Percentiles rank a stretch among this genome's conserved stretches.
Evolutionary conservation across 352 stramenopile genomes (phyloP).

Genomic region (Peronospora farinosa): DNA sequence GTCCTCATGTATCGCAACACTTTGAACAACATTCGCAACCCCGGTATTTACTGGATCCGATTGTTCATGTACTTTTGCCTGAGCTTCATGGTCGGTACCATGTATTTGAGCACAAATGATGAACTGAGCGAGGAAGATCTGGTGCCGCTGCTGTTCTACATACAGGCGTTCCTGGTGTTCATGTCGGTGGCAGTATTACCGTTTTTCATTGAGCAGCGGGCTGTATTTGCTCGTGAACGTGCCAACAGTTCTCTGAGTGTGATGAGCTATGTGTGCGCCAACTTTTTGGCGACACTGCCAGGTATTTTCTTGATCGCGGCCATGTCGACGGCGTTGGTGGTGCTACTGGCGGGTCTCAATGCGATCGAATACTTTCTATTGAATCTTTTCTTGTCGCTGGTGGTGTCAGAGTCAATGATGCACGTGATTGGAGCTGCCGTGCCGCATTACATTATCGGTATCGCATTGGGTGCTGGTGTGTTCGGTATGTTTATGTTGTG

Average conservation of each 20-base stretch:
- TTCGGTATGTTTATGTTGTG: conserved; percentile 82
- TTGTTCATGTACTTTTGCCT: conserved; percentile 69
- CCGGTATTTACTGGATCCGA: conserved; percentile 62
- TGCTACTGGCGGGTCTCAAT: conserved; percentile 46
- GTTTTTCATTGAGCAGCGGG: conserved; percentile 83
- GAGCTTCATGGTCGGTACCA: conserved; percentile 61
- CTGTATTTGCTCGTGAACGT: conserved; percentile 46
- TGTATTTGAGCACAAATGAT: conserved; percentile 58
- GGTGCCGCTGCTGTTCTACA: conserved; percentile 74
- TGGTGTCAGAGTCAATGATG: conserved; percentile 75
- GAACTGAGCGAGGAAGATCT: conserved; percentile 36
- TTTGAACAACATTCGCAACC: conserved; percentile 61
- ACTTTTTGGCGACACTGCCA: conserved; percentile 61
- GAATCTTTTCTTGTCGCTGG: conserved; percentile 65
- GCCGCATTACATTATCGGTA: conserved; percentile 78
- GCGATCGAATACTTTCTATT: conserved; percentile 51
- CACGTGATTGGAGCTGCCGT: conserved; percentile 63
- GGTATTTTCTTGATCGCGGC: conserved; percentile 63
- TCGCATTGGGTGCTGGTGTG: conserved; percentile 57
- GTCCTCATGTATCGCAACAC: conserved; percentile 50
- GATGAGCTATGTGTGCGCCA: conserved; percentile 62
- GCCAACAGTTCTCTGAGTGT: conserved; percentile 76
- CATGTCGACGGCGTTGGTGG: conserved; percentile 42
- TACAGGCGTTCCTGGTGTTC: conserved; percentile 84
- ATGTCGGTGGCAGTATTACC: conserved; percentile 85